A percentile compares a stretch with the other conserved stretches of the same genome.
Conservation (phyloP, 441 rosid genomes). For the Aleurites moluccanus region DNA sequence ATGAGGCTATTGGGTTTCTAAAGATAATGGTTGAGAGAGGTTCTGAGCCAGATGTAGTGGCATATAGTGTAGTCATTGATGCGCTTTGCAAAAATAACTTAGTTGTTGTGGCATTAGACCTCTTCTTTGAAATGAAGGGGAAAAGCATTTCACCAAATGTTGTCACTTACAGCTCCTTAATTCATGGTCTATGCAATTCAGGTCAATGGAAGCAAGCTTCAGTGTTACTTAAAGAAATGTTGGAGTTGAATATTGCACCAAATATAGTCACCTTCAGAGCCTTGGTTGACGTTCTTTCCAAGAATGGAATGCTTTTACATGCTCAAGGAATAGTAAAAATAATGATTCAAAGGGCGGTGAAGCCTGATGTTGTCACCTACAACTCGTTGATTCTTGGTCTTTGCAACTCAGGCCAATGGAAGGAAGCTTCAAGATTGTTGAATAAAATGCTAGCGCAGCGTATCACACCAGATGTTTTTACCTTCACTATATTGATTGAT, state of each 20-base stretch:
- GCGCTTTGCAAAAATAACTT: constrained; percentile 16
- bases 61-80: constrained; percentile 1
- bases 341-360: too few species aligned
- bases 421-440: background rate
- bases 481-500: constrained; percentile 8
- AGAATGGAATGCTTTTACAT: too few species aligned
- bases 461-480: constrained; percentile 1
- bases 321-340: too few species aligned
- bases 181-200: constrained; percentile 7
- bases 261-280: too few species aligned
- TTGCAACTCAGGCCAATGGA: too few species aligned
- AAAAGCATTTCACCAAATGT: constrained; percentile 7
- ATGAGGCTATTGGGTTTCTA: background rate
- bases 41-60: constrained; percentile 4
- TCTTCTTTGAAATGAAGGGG: constrained; percentile 5
- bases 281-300: too few species aligned
- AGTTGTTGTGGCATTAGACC: constrained; percentile 1
- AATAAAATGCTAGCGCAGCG: background rate
- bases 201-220: background rate
- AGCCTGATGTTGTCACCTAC: too few species aligned
- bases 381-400: too few species aligned
- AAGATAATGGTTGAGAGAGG: background rate
- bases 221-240: too few species aligned
- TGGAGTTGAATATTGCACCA: too few species aligned
- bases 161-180: constrained; percentile 1